A percentile compares a stretch with the other conserved stretches of the same genome.
phyloP scores from a whole-genome alignment of 202 grass and related monocot species.

The Brachypodium distachyon region DNA sequence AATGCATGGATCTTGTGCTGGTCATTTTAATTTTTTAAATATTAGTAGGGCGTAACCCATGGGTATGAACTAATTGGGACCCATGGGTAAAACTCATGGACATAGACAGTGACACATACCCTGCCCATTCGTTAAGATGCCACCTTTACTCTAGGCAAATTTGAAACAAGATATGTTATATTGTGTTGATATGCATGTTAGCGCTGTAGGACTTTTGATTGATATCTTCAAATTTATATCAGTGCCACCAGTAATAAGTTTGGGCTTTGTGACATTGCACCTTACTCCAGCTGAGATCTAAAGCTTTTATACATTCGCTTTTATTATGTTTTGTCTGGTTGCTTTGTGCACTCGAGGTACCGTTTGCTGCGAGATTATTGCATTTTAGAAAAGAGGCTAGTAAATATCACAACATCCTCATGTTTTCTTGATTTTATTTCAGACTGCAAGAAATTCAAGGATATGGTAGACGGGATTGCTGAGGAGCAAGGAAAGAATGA shows the following conservation, averaged over 20 bases:
- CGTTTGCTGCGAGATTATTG: not conserved
- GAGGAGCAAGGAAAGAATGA: conserved; percentile 28
- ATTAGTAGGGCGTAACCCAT: no score
- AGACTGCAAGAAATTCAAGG: conserved; percentile 78
- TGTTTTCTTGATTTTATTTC: not conserved
- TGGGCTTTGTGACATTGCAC: not conserved
- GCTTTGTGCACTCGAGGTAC: not conserved
- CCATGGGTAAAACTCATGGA: no score
- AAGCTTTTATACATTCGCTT: not conserved
- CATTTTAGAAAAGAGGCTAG: not conserved
- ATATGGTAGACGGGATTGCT: conserved; percentile 46
- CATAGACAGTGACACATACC: no score
- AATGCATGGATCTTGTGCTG: no score
- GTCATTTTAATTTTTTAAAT: no score
- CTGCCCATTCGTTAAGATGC: no score
- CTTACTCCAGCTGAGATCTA: not conserved
- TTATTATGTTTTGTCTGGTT: not conserved
- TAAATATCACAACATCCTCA: not conserved
- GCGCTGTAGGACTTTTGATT: not conserved
- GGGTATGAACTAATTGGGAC: no score
- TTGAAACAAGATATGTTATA: not conserved
- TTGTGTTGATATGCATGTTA: not conserved
- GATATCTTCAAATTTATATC: not conserved
- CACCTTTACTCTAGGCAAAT: no score
- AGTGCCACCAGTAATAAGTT: not conserved